Evolutionary conservation across 2,329 filamentous ascomycete species (phyloP), one percentile per base, ranked within the genome.

Genomic region (Hypocrella siamensis): DNA sequence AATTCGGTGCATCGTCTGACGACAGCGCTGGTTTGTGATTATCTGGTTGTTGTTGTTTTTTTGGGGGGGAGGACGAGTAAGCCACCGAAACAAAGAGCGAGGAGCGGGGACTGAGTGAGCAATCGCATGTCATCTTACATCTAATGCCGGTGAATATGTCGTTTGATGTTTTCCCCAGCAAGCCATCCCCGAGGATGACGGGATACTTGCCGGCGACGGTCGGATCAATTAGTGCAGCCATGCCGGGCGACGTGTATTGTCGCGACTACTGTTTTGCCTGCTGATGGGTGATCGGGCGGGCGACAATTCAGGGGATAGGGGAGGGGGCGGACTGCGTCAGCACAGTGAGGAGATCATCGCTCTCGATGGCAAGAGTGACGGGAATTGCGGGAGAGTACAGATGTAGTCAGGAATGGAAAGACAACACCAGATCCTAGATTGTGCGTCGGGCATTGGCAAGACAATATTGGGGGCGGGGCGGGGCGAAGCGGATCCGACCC

Each of bases 141-240:
- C 65, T 57, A 30, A 78, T 58, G 33, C 67, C 67, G 2, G 71
- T 76, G 42, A 70, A 74, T 30, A 70, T 56, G 38, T 75, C 67
- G 40, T 67, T 70, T 19, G 65, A 54, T 1, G 65, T 51, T 39
- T 65, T 68, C 26, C 67, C 66, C 22, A 74, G 54, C 19, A 78
- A 54, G 18, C 66, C 65, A 42, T 77, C 72, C 47, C 73, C 75
- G 28, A 78, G 58, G 29, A 77, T 62, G 34, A 78, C 65, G 31
- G 70, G 72, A 45, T 76, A 78, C 45, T 71, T 70, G 35, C 62
- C 70, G 36, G 60, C 57, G 51, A 70, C 66, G 33, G 70, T 73
- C 38, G 71, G 67, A 51, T 77, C 70, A 36, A 76, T 61, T 33
- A 64, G 46, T 41, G 48, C 56, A 47, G 48, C 51, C 50, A 52